Base-by-base conservation (phyloP, 2,329 filamentous ascomycete genomes). In the Nemania serpens region DNA sequence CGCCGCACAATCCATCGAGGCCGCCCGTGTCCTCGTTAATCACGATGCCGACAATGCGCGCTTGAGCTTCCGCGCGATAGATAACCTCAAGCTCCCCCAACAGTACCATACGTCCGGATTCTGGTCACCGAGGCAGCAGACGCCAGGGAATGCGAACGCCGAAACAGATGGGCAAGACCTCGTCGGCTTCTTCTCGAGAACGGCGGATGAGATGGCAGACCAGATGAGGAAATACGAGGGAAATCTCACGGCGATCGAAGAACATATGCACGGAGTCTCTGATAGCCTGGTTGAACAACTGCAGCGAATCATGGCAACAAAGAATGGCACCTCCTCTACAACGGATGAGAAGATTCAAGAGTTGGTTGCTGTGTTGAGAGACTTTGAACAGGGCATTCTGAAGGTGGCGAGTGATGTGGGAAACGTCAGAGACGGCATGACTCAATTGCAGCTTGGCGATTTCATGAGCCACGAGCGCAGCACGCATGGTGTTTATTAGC, bases 381-480 rank as follows among this genome's bases (percentile, higher is more conserved):
- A 89, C 66, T 88, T 90, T 62, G 86, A 90, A 75, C 80, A 83
- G 66, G 83, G 86, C 58, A 87, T 90, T 57, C 73, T 88, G 58
- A 82, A 84, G 55, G 86, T 88, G 58, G 87, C 87, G 5, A 79
- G 81, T 22, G 81, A 85, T 57, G 81, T 90, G 51, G 86, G 85
- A 2, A 76, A 77, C 48, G 81, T 81, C 4, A 83, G 85, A 62
- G 87, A 89, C 71, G 82, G 82, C 37, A 80, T 88, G 58, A 86
- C 87, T 56, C 81, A 81, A 64, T 72, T 88, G 54, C 82, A 84
- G 66, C 69, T 83, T 41, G 84, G 83, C 17, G 77, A 78, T 13
- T 79, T 81, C 58, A 74, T 79, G 66, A 74, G 71, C 6, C 67
- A 71, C 33, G 72, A 71, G 51, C 52, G 60, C 39, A 63, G 67